These are phyloP conservation scores for Rhodosporidiobolus sp. DNA, from an alignment of 768 basidiomycete genomes.

Conservation along the genomic window DNA sequence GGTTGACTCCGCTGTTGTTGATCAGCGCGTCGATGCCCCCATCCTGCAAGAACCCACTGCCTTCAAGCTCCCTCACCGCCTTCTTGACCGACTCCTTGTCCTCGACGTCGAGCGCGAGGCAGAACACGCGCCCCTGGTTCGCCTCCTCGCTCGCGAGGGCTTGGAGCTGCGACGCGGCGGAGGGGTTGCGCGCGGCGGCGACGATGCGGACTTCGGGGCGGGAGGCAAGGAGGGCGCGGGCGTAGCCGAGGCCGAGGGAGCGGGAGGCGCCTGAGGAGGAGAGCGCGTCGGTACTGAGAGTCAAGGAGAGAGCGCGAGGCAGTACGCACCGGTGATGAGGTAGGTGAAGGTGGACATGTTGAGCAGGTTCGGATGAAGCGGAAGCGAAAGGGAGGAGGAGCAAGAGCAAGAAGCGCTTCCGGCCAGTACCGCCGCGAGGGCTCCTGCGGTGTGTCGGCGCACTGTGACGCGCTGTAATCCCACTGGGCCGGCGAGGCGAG, in stretches of 20 bases:
- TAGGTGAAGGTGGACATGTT: slow-evolving; percentile 1
- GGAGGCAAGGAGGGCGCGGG: slow-evolving; percentile 41
- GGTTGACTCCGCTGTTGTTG: slow-evolving; percentile 23
- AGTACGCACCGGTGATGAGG: slow-evolving; percentile 16
- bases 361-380: background rate
- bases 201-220: slow-evolving; percentile 42
- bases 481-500: too few species aligned
- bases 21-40: slow-evolving; percentile 18
- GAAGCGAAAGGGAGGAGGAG: background rate
- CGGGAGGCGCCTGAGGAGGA: slow-evolving; percentile 41
- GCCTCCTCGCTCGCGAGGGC: slow-evolving; percentile 15
- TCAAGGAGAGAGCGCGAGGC: too few species aligned
- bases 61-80: slow-evolving; percentile 30
- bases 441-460: too few species aligned
- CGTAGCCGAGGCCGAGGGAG: slow-evolving; percentile 46
- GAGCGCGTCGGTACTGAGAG: too few species aligned
- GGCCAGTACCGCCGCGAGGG: too few species aligned
- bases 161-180: slow-evolving; percentile 34
- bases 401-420: too few species aligned
- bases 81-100: slow-evolving; percentile 4
- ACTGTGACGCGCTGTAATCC: too few species aligned
- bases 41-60: slow-evolving; percentile 9
- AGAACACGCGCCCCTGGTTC: slow-evolving; percentile 46
- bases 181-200: slow-evolving; percentile 45
- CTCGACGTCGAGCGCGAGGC: slow-evolving; percentile 51